These are phyloP conservation scores for Ulota crispa DNA, from an alignment of 225 moss, liverwort and hornwort species.

Conservation along the genomic window DNA sequence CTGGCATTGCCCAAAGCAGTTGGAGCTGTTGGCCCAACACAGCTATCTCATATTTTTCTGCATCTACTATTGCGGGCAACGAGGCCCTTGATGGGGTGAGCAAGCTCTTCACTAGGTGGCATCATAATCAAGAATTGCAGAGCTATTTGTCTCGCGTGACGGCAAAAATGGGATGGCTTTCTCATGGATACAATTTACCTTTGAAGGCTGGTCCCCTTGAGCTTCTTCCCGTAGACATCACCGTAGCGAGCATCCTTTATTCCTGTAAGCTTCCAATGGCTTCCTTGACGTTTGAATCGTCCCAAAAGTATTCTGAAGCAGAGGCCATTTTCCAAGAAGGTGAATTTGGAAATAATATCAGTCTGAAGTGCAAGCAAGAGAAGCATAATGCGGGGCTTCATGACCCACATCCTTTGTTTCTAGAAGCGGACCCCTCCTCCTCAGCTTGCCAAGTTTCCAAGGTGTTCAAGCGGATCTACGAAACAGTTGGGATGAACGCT, in stretches of 20 bases:
- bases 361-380: neutral
- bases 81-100: neutral
- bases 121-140: slow-evolving; percentile 11
- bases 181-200: neutral
- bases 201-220: neutral
- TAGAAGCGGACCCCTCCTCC: neutral
- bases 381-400: neutral
- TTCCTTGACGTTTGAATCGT: neutral
- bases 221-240: neutral
- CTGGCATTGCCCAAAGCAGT: neutral
- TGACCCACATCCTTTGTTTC: neutral
- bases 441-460: slow-evolving; percentile 16
- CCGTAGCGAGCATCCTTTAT: neutral
- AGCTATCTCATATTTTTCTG: neutral
- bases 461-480: slow-evolving; percentile 19
- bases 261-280: neutral
- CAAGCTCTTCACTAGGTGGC: slow-evolving; percentile 24
- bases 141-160: neutral
- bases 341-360: neutral
- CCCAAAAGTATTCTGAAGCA: neutral
- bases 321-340: slow-evolving; percentile 12
- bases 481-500: slow-evolving; percentile 20
- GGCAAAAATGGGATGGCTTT: neutral
- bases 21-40: neutral
- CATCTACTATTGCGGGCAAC: neutral